A percentile compares a stretch with the other conserved stretches of the same genome.
These are phyloP conservation scores for Moringa oleifera DNA, from an alignment of 345 rosid genomes.

Conservation along the genomic window DNA sequence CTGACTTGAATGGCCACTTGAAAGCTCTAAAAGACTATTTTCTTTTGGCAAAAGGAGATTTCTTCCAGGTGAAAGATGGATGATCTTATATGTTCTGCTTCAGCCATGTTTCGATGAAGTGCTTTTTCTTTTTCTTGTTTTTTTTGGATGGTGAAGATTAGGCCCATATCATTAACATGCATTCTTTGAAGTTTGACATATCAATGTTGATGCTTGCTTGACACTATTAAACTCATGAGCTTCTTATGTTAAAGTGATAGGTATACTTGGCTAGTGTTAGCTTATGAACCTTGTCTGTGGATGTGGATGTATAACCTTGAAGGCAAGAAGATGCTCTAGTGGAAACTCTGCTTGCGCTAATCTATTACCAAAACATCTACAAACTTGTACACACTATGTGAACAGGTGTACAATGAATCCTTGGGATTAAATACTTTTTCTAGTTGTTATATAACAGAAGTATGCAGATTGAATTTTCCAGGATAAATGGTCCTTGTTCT, in stretches of 20 bases:
- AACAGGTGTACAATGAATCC: not conserved
- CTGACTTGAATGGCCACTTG: constrained; percentile 86
- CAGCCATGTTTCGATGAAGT: not conserved
- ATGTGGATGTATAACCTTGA: not conserved
- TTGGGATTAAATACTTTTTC: not conserved
- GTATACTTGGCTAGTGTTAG: not conserved
- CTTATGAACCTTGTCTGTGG: not conserved
- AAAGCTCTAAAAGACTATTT: constrained; percentile 96
- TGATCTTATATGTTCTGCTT: not conserved
- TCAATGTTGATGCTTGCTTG: not conserved
- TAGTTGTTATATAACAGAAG: not conserved
- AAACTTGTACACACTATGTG: not conserved
- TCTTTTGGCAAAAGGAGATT: constrained; percentile 94
- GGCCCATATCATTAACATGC: not conserved
- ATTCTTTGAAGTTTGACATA: not conserved
- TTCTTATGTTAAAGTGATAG: not conserved
- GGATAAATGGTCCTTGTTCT: not conserved
- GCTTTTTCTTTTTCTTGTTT: not conserved
- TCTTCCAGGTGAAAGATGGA: constrained; percentile 70
- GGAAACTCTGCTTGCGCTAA: not conserved
- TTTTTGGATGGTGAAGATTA: not conserved
- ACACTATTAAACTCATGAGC: not conserved
- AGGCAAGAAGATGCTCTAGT: not conserved
- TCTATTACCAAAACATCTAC: not conserved
- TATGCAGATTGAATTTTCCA: not conserved